Conservation (phyloP, 2,329 filamentous ascomycete genomes). For the Pseudogymnoascus pannorum region DNA sequence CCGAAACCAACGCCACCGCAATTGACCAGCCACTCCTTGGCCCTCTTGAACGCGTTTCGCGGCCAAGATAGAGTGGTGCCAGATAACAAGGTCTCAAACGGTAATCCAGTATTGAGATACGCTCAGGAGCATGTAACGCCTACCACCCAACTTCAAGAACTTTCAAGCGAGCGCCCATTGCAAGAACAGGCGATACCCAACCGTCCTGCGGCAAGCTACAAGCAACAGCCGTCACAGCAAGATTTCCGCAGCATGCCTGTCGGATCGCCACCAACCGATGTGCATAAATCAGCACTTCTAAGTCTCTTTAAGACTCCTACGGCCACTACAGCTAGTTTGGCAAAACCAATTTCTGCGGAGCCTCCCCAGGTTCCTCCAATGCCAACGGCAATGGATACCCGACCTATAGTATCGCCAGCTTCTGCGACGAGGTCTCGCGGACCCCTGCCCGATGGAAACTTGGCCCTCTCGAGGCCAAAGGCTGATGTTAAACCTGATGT, state of each 20-base stretch:
- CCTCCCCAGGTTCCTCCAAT: not conserved
- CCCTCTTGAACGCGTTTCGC: constrained; percentile 40
- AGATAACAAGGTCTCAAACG: constrained; percentile 11
- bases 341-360: not conserved
- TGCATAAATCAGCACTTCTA: constrained; percentile 25
- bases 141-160: constrained; percentile 19
- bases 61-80: constrained; percentile 19
- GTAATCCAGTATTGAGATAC: constrained; percentile 17
- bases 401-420: constrained; percentile 21
- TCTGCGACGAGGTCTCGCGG: constrained; percentile 16
- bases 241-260: constrained; percentile 12
- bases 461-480: constrained; percentile 10
- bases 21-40: constrained; percentile 37
- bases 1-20: constrained; percentile 23
- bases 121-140: constrained; percentile 12
- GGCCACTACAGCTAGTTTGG: constrained; percentile 17
- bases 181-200: not conserved
- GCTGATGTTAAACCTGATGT: not conserved
- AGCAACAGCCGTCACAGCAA: constrained; percentile 14
- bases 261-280: constrained; percentile 22
- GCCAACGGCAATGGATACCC: not conserved
- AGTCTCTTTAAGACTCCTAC: constrained; percentile 27
- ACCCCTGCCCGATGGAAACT: constrained; percentile 19
- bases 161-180: constrained; percentile 17
- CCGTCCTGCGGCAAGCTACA: constrained; percentile 11